Base-by-base conservation (phyloP, 495 filamentous ascomycete genomes). In the Aspergillus campestris region DNA sequence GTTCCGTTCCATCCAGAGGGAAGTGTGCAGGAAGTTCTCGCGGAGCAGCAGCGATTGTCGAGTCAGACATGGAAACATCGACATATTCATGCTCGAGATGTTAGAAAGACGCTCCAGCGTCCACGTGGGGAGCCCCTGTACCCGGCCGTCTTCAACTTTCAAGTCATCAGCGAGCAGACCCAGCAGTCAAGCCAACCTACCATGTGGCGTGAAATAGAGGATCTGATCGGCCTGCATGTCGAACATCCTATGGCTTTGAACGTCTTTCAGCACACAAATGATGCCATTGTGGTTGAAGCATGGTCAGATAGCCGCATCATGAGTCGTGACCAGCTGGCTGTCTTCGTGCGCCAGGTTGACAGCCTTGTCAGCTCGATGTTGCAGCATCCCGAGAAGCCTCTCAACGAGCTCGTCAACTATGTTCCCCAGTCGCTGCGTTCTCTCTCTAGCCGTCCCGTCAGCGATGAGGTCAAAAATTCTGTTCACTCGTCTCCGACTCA, bases 201-300 rank as follows among this genome's bases (percentile, higher is more conserved):
- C 10, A 28, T 57, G 9, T 67, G 61, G 61, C 41, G 13, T 3
- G 38, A 56, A 24, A 18, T 56, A 3, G 53, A 64, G 8, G 53
- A 59, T 42, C 35, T 57, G n/a, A 49, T 62, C 12, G 56, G 52
- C 3, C 44, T 67, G 10, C 50, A 60, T 39, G 61, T 67, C 6
- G 64, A 67, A 34, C 64, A 67, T 38, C 50, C 60, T 2, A 53
- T 67, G 51, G 64, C 64, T 5, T 39, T 67, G 34, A 67, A 67
- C 33, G 55, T 56, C 8, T 60, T 57, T 31, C 42, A 56, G 11
- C 18, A 40, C 11, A 13, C 13, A 0, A 37, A 53, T 10, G 60
- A 50, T 7, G 30, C 33, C 8, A 27, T 67, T 6, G n/a, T 40
- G 2, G 32, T 67, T 18, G 64, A 65, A 30, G 48, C 58, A 7